Base-by-base conservation (phyloP, 371 early-diverging fungal species). In the Mucor mucedo region DNA sequence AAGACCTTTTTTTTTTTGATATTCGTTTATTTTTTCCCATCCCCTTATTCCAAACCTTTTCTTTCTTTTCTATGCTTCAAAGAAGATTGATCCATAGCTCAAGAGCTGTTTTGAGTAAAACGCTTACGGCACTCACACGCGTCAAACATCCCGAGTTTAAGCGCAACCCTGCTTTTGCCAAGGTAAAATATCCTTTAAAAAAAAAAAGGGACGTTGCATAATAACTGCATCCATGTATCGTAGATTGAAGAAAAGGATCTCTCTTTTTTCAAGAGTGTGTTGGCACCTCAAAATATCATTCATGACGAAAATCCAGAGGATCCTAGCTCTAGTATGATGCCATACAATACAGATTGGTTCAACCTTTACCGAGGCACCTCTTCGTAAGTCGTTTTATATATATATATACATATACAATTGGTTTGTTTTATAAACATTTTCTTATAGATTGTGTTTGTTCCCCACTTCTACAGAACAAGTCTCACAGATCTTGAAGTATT, bases 401-500 rank as follows among this genome's bases (percentile, higher is more conserved):
- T 0, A 29, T 11, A 1, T 21, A 28, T 44, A 44, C n/a, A 44
- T 44, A n/a, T 44, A n/a, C 2, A 30, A 52, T 29, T 16, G 2
- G 5, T 38, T 48, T 16, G 7, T 32, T 45, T 4, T 35, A 35
- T 35, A 35, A 35, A 35, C 2, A 5, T 14, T 52, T 52, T n/a
- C 14, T 16, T 21, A 2, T 30, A 66, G 67, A 0, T 49, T 66
- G 9, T 66, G 96, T 3, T 77, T 95, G 39, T 83, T 87, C 52
- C 98, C 98, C 4, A 87, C 85, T 32, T 87, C 90, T 0, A 91
- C 94, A 1, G 76, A 87, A 21, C 90, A 98, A 68, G 95, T 97
- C 10, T 83, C 91, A 0, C 68, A 84, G 53, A 85, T 97, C n/a
- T 69, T 97, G 14, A 82, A 77, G 45, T 93, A 98, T 70, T 98